These are phyloP conservation scores for Thraustochytrium sp. DNA, from an alignment of 352 stramenopile genomes.

Conservation along the genomic window DNA sequence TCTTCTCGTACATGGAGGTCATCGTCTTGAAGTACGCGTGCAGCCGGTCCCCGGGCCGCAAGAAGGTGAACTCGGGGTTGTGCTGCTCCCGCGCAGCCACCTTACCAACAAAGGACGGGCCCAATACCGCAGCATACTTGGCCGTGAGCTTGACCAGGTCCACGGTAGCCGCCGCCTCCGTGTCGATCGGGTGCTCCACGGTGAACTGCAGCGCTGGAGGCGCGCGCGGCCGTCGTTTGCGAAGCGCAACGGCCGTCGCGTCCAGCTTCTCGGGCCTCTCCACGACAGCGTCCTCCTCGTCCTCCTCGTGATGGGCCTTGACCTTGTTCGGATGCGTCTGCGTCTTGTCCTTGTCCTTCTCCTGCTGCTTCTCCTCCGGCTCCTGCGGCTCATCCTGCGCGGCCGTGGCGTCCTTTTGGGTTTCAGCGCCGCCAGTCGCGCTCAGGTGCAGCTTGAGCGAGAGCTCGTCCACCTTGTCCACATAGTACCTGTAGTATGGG, in stretches of 20 bases:
- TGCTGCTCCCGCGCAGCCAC: slow-evolving; percentile 88
- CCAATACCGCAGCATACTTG: slow-evolving; percentile 43
- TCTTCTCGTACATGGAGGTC: slow-evolving; percentile 88
- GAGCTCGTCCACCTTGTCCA: slow-evolving; percentile 40
- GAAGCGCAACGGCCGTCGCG: not conserved
- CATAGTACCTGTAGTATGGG: slow-evolving; percentile 44
- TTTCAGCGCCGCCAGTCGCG: not conserved
- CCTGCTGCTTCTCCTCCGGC: not conserved
- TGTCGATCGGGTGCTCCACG: not conserved
- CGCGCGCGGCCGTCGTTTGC: not conserved
- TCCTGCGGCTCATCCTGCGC: not conserved
- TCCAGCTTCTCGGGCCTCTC: not conserved
- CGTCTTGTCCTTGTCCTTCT: not conserved
- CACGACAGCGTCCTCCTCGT: not conserved
- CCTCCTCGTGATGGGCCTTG: not conserved
- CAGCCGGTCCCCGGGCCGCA: slow-evolving; percentile 90
- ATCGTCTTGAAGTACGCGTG: slow-evolving; percentile 97
- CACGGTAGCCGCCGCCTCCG: not conserved
- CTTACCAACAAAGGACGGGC: slow-evolving; percentile 75
- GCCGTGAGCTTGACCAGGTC: slow-evolving; percentile 45
- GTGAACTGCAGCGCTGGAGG: slow-evolving; percentile 37
- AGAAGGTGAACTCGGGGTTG: slow-evolving; percentile 94
- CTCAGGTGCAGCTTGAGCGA: slow-evolving; percentile 11
- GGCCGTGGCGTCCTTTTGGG: not conserved
- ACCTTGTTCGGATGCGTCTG: not conserved